Evolutionary conservation across 495 filamentous ascomycete species (phyloP).

Genomic region (Cladorrhinum samala): DNA sequence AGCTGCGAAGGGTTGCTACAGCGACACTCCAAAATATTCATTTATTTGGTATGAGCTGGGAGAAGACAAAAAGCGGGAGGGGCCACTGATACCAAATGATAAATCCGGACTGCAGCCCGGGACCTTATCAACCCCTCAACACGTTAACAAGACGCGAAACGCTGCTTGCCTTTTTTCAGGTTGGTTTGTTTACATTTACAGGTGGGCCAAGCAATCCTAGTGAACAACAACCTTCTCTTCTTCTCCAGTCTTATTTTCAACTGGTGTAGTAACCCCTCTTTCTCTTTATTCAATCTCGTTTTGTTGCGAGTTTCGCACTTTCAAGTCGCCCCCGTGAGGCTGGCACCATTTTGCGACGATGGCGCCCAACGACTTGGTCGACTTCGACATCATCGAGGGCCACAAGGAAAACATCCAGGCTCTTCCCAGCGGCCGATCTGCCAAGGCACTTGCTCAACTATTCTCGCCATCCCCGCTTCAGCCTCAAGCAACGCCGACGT

Average conservation of each 20-base stretch:
- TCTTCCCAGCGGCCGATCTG: slow-evolving; percentile 83
- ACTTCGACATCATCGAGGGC: slow-evolving; percentile 92
- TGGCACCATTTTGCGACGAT: slow-evolving; percentile 27
- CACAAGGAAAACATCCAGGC: slow-evolving; percentile 98
- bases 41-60: background rate
- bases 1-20: slow-evolving; percentile 20
- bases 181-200: background rate
- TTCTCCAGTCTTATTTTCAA: no score
- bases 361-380: slow-evolving; percentile 52
- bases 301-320: no score
- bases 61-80: slow-evolving; percentile 4
- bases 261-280: no score
- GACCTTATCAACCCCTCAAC: background rate
- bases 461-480: slow-evolving; percentile 62
- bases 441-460: slow-evolving; percentile 77
- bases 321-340: background rate
- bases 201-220: background rate
- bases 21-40: slow-evolving; percentile 18
- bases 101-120: background rate
- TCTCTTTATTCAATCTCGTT: no score
- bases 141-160: background rate
- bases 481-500: slow-evolving; percentile 50
- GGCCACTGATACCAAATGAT: slow-evolving; percentile 6
- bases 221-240: background rate
- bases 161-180: background rate